A percentile compares a stretch with the other conserved stretches of the same genome.
These are phyloP conservation scores for Geum urbanum DNA, from an alignment of 306 rosid genomes.

Conservation along the genomic window DNA sequence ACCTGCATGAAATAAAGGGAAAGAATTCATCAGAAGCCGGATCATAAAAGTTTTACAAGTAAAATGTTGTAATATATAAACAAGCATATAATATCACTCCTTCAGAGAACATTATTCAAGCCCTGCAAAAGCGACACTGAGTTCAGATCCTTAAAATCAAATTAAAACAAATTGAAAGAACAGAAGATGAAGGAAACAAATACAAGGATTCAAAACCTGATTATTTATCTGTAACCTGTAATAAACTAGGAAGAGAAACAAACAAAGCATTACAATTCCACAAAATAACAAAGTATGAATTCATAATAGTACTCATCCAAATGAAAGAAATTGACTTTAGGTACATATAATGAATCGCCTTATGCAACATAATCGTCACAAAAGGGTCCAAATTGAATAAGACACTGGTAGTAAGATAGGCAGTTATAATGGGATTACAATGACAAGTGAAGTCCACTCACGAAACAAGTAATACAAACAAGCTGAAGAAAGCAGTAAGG, in stretches of 20 bases:
- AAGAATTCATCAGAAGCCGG: constrained; percentile 16
- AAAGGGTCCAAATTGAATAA: constrained; percentile 22
- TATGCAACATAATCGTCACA: neutral
- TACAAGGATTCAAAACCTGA: constrained; percentile 22
- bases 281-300: neutral
- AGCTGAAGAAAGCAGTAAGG: constrained; percentile 23
- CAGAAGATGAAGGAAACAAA: constrained; percentile 15
- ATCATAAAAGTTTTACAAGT: constrained; percentile 10
- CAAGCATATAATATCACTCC: constrained; percentile 36
- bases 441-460: constrained; percentile 15
- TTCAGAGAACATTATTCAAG: constrained; percentile 43
- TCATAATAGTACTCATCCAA: constrained; percentile 4
- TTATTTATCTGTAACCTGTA: constrained; percentile 39
- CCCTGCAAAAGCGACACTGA: constrained; percentile 62
- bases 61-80: constrained; percentile 20
- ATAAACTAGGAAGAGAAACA: constrained; percentile 28
- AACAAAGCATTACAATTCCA: constrained; percentile 7
- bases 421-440: constrained; percentile 20
- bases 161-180: constrained; percentile 23
- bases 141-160: constrained; percentile 35
- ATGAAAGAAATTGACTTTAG: neutral
- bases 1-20: constrained; percentile 31
- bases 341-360: constrained; percentile 5
- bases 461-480: constrained; percentile 24
- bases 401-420: constrained; percentile 10